A percentile compares a stretch with the other conserved stretches of the same genome.
Conservation (phyloP, 2,329 filamentous ascomycete genomes). For the Nectriaceae sp. region DNA sequence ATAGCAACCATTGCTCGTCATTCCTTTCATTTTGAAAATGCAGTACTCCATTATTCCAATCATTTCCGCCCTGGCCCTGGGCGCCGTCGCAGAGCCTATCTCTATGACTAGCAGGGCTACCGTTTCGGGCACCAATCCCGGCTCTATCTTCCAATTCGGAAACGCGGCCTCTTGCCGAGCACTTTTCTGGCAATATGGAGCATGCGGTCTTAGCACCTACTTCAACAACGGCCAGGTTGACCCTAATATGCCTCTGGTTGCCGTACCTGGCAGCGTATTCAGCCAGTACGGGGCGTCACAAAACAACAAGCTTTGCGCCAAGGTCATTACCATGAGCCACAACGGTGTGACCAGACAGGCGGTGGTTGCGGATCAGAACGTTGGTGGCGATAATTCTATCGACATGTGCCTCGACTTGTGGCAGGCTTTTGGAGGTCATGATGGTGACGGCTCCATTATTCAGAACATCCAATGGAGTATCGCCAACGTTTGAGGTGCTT, state of each 20-base stretch:
- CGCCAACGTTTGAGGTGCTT: background rate
- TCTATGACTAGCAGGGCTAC: background rate
- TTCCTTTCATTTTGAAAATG: slow-evolving; percentile 4
- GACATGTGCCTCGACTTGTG: slow-evolving; percentile 14
- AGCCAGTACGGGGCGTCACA: slow-evolving; percentile 5
- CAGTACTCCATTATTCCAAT: slow-evolving; percentile 5
- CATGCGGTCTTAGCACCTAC: slow-evolving; percentile 17
- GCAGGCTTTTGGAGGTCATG: slow-evolving; percentile 11
- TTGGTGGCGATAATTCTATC: slow-evolving; percentile 12
- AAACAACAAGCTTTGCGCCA: slow-evolving; percentile 13
- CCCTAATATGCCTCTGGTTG: slow-evolving; percentile 10
- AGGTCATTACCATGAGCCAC: slow-evolving; percentile 14
- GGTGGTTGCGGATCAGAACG: slow-evolving; percentile 11
- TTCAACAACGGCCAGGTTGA: slow-evolving; percentile 6
- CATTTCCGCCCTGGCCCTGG: slow-evolving; percentile 4
- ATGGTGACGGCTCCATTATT: slow-evolving; percentile 8
- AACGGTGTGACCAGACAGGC: slow-evolving; percentile 13
- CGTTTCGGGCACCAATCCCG: slow-evolving; percentile 7
- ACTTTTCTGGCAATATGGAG: slow-evolving; percentile 11
- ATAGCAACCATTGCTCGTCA: no score
- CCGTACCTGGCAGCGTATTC: slow-evolving; percentile 8
- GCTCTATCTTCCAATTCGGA: slow-evolving; percentile 15
- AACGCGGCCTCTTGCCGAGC: slow-evolving; percentile 4
- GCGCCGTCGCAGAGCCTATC: slow-evolving; percentile 6
- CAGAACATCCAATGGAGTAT: background rate